Evolutionary conservation across 148 eudicot genomes (phyloP).

Genomic region (Rheum nobile): DNA sequence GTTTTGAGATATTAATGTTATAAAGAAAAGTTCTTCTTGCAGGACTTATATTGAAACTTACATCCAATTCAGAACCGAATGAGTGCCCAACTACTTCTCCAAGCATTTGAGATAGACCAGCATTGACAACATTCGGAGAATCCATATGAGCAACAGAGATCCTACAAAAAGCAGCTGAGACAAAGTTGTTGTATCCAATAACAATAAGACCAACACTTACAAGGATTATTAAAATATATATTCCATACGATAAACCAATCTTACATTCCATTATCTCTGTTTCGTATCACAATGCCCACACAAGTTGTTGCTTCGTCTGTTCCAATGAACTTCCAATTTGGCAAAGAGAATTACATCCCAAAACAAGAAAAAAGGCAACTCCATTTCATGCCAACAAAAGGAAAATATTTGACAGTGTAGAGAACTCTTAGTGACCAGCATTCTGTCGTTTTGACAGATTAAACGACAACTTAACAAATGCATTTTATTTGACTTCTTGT

Average conservation of each 20-base stretch:
- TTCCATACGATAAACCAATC: conserved; percentile 5
- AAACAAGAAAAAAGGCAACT: background rate
- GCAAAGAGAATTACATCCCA: background rate
- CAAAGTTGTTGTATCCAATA: background rate
- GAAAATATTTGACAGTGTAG: background rate
- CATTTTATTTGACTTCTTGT: background rate
- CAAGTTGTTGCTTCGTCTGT: conserved; percentile 97
- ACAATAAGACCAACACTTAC: background rate
- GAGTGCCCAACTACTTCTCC: conserved; percentile 34
- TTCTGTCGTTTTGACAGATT: background rate
- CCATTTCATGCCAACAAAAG: background rate
- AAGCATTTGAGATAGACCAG: conserved; percentile 83
- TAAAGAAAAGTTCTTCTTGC: background rate
- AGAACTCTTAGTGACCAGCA: background rate
- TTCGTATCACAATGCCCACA: conserved; percentile 77
- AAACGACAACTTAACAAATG: background rate
- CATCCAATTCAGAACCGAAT: conserved; percentile 52
- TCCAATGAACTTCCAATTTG: conserved; percentile 50
- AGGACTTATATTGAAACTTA: conserved; percentile 16
- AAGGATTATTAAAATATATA: background rate
- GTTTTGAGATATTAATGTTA: background rate
- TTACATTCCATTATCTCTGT: conserved; percentile 74
- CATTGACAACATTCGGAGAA: conserved; percentile 56
- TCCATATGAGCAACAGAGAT: conserved; percentile 83
- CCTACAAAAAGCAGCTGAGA: conserved; percentile 26